Base-by-base conservation (phyloP, 257 asterid species). In the Solanum virginianum region DNA sequence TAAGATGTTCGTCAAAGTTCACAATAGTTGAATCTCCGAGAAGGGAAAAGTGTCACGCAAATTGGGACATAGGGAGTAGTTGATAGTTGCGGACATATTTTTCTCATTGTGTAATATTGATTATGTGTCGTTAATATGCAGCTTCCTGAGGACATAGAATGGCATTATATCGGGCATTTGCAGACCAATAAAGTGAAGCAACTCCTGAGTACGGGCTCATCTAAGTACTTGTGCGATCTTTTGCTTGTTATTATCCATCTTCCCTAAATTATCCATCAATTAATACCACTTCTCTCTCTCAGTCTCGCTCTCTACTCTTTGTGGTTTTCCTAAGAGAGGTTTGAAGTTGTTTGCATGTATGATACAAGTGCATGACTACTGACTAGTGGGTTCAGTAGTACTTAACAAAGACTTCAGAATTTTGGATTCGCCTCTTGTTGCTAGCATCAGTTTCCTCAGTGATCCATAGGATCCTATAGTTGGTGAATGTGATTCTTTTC, bases 161-260 rank as follows among this genome's bases (percentile, higher is more conserved):
- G 98, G 98, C 98, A 94, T 88, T 95, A 93, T 83, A 80, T 93
- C 11, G 97, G 98, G 89, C 97, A 95, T 89, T 91, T 94, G 91
- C 98, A 95, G 94, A 92, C 94, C 92, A 94, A 95, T 87, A 95
- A 95, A 94, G 98, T 88, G 85, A 95, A 95, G 85, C 70, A 91
- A 80, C 92, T 95, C 74, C 86, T 94, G 62, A 89, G 98, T 93
- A 90, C 43, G 93, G 63, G 41, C 60, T 77, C 45, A 77, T 77
- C 45, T 13, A 8, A 51, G 20, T 77, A 75, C 24, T 8, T 51
- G 3, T 18, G 41, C 4, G 11, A 74, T 15, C 43, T 66, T 20
- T 59, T 59, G 66, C 10, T 45, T 47, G 81, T 74, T 45, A 74
- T 45, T n/a, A n/a, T 47, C 59, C 7, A 2, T 11, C 57, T 75